phyloP scores from a whole-genome alignment of 257 asterid genomes.

The Solanum verrucosum region DNA sequence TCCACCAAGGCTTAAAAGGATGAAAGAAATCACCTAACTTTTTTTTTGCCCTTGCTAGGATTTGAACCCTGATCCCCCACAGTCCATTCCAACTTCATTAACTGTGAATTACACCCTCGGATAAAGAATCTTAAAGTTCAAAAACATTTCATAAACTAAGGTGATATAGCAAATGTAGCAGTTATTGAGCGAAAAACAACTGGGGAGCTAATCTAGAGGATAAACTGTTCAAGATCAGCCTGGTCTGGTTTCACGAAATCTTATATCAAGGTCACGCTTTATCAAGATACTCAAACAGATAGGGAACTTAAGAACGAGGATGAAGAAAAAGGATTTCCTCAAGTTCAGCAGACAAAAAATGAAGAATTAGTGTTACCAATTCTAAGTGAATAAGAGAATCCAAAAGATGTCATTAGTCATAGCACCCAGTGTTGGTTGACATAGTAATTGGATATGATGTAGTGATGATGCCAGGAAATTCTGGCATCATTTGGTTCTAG shows the following conservation, averaged over 20 bases:
- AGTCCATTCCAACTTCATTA: background rate
- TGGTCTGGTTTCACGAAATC: background rate
- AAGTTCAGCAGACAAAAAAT: background rate
- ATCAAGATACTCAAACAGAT: background rate
- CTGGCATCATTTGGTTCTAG: background rate
- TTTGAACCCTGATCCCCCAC: background rate
- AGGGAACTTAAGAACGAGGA: background rate
- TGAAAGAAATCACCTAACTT: background rate
- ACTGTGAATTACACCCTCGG: background rate
- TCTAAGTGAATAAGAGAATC: background rate
- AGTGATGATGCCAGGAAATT: background rate
- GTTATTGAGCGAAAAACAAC: background rate
- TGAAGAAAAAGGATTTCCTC: background rate
- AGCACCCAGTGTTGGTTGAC: background rate
- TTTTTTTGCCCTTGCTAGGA: background rate
- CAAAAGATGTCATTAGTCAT: background rate
- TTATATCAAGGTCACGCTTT: background rate
- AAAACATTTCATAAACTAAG: background rate
- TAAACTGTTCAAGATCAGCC: background rate
- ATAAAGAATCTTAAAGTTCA: background rate
- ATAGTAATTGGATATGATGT: background rate
- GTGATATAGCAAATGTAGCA: background rate
- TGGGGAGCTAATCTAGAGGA: background rate
- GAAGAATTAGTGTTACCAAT: background rate
- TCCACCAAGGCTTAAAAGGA: background rate